Evolutionary conservation across 2,329 filamentous ascomycete genomes (phyloP).

Genomic region (Microdochium trichocladiopsis): DNA sequence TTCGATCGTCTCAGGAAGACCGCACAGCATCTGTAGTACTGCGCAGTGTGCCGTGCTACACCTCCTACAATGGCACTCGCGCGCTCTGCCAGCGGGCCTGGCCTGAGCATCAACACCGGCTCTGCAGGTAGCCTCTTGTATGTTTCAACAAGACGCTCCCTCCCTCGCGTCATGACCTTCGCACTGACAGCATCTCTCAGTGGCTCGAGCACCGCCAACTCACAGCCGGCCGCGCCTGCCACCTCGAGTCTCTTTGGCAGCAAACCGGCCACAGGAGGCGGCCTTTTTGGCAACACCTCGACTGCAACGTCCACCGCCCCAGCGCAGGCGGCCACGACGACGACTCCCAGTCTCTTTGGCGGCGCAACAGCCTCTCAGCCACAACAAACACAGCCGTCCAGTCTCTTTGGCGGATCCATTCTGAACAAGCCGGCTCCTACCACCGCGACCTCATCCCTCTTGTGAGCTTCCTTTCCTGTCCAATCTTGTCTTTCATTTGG

Average conservation of each 20-base stretch:
- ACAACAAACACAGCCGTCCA: constrained; percentile 1
- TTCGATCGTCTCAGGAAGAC: neutral
- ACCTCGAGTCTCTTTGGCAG: constrained; percentile 2
- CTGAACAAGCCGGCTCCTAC: neutral
- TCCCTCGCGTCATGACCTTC: constrained; percentile 5
- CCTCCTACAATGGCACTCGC: constrained; percentile 37
- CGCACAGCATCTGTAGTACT: neutral
- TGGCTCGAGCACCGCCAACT: constrained; percentile 14
- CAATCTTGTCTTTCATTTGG: neutral
- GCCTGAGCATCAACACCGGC: constrained; percentile 56
- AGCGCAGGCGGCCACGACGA: neutral
- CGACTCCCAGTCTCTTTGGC: constrained; percentile 6
- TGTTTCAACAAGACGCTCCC: constrained; percentile 17
- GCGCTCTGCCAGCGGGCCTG: constrained; percentile 52
- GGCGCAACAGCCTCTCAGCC: constrained; percentile 1
- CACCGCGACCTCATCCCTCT: constrained; percentile 12
- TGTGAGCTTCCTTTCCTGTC: constrained; percentile 15
- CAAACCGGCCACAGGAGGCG: constrained; percentile 7
- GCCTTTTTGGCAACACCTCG: constrained; percentile 15
- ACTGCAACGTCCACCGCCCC: constrained; percentile 6
- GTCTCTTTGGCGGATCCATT: constrained; percentile 1
- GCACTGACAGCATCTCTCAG: constrained; percentile 4
- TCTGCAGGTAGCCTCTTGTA: constrained; percentile 48
- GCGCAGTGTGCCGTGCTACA: neutral
- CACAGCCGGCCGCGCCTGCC: constrained; percentile 15